These are phyloP conservation scores for Immersiporthe knoxdaviesiana DNA, from an alignment of 2,329 filamentous ascomycete species.

Conservation along the genomic window DNA sequence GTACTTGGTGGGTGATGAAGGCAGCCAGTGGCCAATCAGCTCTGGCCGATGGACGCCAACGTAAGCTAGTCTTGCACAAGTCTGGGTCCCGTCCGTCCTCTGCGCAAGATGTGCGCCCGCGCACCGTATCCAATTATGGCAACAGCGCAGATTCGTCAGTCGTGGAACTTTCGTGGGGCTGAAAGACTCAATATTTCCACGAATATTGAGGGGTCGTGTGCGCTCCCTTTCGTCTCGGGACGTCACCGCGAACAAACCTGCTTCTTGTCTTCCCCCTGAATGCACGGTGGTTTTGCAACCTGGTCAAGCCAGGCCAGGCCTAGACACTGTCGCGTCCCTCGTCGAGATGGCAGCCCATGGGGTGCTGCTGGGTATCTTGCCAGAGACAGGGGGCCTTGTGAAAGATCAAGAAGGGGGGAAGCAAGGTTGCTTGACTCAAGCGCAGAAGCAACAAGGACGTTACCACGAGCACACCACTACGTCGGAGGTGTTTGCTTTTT, in stretches of 20 bases:
- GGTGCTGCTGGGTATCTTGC: constrained; percentile 7
- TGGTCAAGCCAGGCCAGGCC: constrained; percentile 11
- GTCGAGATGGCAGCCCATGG: constrained; percentile 9
- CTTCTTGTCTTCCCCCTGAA: constrained; percentile 22
- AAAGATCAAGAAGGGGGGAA: neutral
- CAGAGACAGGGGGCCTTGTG: neutral
- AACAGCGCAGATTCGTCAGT: constrained; percentile 4
- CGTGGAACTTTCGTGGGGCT: constrained; percentile 6
- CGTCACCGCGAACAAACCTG: constrained; percentile 22
- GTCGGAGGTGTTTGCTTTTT: neutral
- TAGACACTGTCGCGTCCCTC: constrained; percentile 12
- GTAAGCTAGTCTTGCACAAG: constrained; percentile 7
- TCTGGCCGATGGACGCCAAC: neutral
- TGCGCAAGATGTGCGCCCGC: constrained; percentile 7
- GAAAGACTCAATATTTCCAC: constrained; percentile 21
- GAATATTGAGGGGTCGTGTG: neutral
- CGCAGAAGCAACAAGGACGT: neutral
- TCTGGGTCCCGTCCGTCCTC: constrained; percentile 13
- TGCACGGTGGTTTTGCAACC: constrained; percentile 13
- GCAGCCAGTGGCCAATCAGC: neutral
- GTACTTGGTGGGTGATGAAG: neutral
- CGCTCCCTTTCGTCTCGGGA: constrained; percentile 17
- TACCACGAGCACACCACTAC: neutral
- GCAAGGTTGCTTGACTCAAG: constrained; percentile 3
- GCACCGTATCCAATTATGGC: constrained; percentile 17